Base-by-base conservation (phyloP, 495 filamentous ascomycete species). In the Pyronema domesticum region DNA sequence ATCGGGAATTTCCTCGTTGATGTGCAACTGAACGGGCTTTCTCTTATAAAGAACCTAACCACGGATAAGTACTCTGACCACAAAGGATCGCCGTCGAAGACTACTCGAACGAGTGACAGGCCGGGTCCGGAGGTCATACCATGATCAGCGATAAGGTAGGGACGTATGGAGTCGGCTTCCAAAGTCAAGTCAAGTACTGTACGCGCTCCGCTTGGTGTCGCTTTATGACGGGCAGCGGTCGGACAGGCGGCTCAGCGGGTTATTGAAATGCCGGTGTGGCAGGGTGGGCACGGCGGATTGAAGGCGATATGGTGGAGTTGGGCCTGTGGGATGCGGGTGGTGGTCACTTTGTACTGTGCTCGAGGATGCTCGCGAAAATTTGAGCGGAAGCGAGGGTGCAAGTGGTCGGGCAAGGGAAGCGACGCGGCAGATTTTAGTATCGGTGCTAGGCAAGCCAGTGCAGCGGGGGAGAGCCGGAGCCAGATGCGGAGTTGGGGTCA, bases 11-110 rank as follows among this genome's bases (percentile, higher is more conserved):
- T 77, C 71, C 0, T 86, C 85, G 54, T 72, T 73, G 51, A 80
- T 73, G 53, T 89, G 70, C 66, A 84, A 83, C 72, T 87, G 83
- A 61, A 98, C 88, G 53, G 88, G 88, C 69, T 96, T 98, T 60
- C 89, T 80, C 71, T 95, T 95, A 70, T 86, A 94, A 54, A 93
- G 76, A 55, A 96, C 91, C 91, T 96, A 58, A 10, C 44, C 9
- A 51, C 18, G 55, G 55, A 58, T 53, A 55, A 47, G 45, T 47
- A 47, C 23, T 47, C 13, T 10, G 45, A 47, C 6, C 39, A 42
- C 39, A 13, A 42, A 42, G 15, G 11, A 42, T 42, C 11, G 39
- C 39, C 15, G 15, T 7, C 15, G 1, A 42, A 42, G 11, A 17
- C 39, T 17, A 30, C 39, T 42, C 2, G 39, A 17, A 17, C 39